These are phyloP conservation scores for Saccharum officinarum DNA, from an alignment of 176 grass and related monocot species.

Conservation along the genomic window DNA sequence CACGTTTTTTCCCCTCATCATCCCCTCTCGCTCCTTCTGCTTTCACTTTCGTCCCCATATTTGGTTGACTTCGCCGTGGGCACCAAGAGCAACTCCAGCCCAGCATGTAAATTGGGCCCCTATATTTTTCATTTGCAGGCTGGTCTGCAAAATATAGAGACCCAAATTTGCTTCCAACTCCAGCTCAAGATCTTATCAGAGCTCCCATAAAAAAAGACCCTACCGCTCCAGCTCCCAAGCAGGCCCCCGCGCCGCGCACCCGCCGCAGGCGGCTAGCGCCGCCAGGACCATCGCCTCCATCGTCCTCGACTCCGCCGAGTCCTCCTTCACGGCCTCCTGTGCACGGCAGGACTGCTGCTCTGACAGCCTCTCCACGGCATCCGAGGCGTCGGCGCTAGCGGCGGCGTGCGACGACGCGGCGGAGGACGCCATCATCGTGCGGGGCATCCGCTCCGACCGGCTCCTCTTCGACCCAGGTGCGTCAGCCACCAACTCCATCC, in stretches of 20 bases:
- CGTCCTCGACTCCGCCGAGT: constrained; percentile 54
- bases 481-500: constrained; percentile 62
- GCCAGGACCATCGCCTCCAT: constrained; percentile 49
- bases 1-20: too few species aligned
- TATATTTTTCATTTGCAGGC: too few species aligned
- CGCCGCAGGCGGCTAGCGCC: neutral
- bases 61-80: too few species aligned
- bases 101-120: too few species aligned
- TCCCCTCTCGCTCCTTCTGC: too few species aligned
- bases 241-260: neutral
- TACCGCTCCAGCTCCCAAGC: too few species aligned
- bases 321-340: constrained; percentile 61
- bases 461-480: constrained; percentile 63
- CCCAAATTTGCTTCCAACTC: too few species aligned
- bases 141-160: too few species aligned
- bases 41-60: too few species aligned
- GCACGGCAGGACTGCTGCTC: constrained; percentile 35
- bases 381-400: constrained; percentile 36
- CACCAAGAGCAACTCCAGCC: too few species aligned
- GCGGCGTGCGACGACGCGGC: neutral
- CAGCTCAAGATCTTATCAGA: too few species aligned
- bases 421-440: constrained; percentile 38
- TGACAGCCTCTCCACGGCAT: constrained; percentile 56
- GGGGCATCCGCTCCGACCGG: constrained; percentile 57
- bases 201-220: too few species aligned